Evolutionary conservation across 257 asterid genomes (phyloP).

Genomic region (Petunia axillaris): DNA sequence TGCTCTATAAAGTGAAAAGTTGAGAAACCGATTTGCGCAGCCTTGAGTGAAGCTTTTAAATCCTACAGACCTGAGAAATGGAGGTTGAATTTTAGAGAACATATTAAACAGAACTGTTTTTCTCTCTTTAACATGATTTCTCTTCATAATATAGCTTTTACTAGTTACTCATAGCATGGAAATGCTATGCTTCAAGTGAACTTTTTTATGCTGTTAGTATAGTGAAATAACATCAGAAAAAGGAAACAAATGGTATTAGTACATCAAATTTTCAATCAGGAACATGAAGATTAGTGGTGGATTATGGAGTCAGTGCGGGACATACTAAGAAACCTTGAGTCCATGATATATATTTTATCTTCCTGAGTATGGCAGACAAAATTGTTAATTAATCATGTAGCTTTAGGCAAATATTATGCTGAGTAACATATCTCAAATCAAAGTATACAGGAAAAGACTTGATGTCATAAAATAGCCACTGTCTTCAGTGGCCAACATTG

Average conservation of each 20-base stretch:
- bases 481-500: slow-evolving; percentile 8
- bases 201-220: background rate
- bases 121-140: no score
- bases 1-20: no score
- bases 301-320: background rate
- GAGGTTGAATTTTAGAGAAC: no score
- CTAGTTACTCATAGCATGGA: no score
- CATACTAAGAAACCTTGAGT: background rate
- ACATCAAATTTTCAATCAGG: background rate
- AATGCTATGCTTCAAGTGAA: no score
- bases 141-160: no score
- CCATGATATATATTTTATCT: background rate
- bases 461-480: background rate
- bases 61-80: no score
- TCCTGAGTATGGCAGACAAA: slow-evolving; percentile 10
- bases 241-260: background rate
- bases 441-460: background rate
- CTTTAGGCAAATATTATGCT: background rate
- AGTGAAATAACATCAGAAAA: background rate
- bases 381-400: background rate
- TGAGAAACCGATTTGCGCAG: no score
- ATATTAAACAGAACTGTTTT: no score
- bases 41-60: no score
- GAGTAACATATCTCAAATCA: background rate
- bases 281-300: slow-evolving; percentile 2